phyloP scores from a whole-genome alignment of 169 alveolate genomes.

The Plasmodium coatneyi region DNA sequence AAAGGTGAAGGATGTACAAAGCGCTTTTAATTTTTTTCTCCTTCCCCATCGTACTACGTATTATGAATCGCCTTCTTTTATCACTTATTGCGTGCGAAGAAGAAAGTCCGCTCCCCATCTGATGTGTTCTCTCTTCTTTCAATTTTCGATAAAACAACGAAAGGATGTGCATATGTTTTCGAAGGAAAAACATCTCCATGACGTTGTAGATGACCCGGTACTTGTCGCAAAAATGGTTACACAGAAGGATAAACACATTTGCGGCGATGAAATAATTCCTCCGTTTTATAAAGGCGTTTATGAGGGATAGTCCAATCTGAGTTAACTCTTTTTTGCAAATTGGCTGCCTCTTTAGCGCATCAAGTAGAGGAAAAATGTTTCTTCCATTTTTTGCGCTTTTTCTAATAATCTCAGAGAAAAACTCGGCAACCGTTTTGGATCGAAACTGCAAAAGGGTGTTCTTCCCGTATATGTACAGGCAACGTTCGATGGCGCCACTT shows the following conservation, averaged over 20 bases:
- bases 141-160: conserved; percentile 23
- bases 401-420: conserved; percentile 1
- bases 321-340: conserved; percentile 25
- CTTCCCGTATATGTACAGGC: conserved; percentile 22
- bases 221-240: conserved; percentile 24
- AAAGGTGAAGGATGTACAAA: conserved; percentile 3
- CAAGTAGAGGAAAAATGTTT: not conserved
- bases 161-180: conserved; percentile 10
- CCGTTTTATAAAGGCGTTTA: conserved; percentile 6
- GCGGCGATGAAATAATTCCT: conserved; percentile 48
- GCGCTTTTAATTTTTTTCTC: conserved; percentile 24
- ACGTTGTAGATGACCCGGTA: conserved; percentile 20
- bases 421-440: not conserved
- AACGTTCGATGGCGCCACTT: not conserved
- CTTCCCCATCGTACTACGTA: not conserved
- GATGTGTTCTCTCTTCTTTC: not conserved
- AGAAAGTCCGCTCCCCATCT: not conserved
- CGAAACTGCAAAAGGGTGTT: conserved; percentile 24
- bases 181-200: conserved; percentile 24
- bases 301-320: conserved; percentile 8
- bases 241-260: conserved; percentile 25
- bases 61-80: not conserved
- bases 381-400: conserved; percentile 10
- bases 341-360: conserved; percentile 10
- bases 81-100: not conserved